Conservation (phyloP, 306 rosid genomes). For the Castanea sativa region DNA sequence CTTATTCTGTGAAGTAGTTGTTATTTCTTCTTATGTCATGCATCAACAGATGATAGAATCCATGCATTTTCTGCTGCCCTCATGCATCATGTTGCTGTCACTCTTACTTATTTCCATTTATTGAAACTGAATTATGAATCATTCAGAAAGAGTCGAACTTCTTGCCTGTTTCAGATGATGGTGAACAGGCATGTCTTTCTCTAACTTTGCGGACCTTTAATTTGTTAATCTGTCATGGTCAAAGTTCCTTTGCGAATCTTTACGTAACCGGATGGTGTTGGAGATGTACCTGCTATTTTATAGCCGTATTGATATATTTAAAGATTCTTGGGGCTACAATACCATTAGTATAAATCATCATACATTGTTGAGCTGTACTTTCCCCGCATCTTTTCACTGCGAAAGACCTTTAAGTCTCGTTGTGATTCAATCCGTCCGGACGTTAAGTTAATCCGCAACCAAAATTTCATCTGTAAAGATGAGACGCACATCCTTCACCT, state of each 20-base stretch:
- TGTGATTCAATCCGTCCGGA: slow-evolving; percentile 2
- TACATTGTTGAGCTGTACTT: not conserved
- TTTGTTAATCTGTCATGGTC: not conserved
- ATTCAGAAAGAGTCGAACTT: not conserved
- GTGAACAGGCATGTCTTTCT: not conserved
- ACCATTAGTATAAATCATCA: not conserved
- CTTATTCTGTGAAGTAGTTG: no score
- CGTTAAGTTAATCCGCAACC: not conserved
- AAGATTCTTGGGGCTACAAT: not conserved
- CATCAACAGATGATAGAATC: not conserved
- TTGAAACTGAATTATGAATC: not conserved
- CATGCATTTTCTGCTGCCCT: not conserved
- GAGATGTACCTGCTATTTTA: no score
- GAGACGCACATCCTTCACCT: not conserved
- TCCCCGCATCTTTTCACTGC: not conserved
- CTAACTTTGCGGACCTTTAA: not conserved
- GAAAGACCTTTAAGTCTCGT: not conserved
- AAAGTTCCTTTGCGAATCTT: not conserved
- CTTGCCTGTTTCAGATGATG: not conserved
- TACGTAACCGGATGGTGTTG: not conserved
- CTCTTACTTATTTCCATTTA: not conserved
- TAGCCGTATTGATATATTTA: no score
- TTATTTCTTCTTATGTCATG: not conserved
- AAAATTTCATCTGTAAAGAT: not conserved
- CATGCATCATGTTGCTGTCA: not conserved